Percentiles rank a stretch among this genome's conserved stretches.
Conservation (phyloP, 164 flowering plant species). For the Vitis rotundifolia region DNA sequence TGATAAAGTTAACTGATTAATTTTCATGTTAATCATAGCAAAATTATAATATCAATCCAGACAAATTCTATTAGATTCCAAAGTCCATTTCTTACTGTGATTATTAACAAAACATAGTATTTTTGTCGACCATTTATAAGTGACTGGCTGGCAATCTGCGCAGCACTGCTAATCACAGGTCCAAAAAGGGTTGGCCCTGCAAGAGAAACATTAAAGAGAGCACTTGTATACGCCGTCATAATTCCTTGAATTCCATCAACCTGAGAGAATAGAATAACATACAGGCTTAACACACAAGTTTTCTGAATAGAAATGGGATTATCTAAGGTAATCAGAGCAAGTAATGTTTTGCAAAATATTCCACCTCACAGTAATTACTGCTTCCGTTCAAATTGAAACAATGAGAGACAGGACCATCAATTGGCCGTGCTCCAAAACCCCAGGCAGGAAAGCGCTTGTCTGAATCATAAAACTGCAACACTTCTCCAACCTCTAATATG, state of each 20-base stretch:
- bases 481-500: conserved; percentile 63
- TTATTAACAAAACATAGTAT: conserved; percentile 65
- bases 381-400: conserved; percentile 84
- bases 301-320: not conserved
- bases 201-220: conserved; percentile 65
- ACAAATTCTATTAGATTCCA: not conserved
- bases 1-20: not conserved
- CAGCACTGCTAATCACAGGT: conserved; percentile 54
- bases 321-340: not conserved
- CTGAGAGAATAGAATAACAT: conserved; percentile 25
- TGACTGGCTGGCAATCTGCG: conserved; percentile 56
- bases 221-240: conserved; percentile 67
- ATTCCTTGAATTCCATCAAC: conserved; percentile 78
- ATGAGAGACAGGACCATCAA: conserved; percentile 82
- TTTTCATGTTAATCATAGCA: not conserved
- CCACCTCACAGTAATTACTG: conserved; percentile 59
- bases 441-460: conserved; percentile 74
- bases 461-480: conserved; percentile 68
- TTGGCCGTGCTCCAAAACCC: conserved; percentile 88
- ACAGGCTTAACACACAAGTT: conserved; percentile 4
- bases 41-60: not conserved
- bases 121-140: conserved; percentile 46
- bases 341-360: not conserved
- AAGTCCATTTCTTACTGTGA: conserved; percentile 48
- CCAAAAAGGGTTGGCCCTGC: conserved; percentile 79